phyloP scores from a whole-genome alignment of 352 stramenopile genomes.

The Phytophthora tubulina region DNA sequence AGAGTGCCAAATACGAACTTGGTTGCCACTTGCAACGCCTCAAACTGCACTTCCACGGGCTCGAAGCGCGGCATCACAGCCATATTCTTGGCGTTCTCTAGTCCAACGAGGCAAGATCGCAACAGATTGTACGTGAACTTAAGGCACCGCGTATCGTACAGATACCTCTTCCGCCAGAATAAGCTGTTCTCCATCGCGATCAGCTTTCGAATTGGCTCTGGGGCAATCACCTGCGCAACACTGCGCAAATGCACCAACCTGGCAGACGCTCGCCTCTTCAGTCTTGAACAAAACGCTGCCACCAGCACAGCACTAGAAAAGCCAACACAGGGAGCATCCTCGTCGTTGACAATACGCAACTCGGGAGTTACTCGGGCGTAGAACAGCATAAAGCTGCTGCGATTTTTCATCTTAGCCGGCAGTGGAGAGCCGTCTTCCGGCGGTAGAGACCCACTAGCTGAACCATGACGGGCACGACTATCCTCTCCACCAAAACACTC shows the following conservation, averaged over 20 bases:
- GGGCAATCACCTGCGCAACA: conserved; percentile 64
- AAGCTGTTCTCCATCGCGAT: conserved; percentile 87
- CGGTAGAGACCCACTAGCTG: conserved; percentile 27
- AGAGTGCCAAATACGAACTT: conserved; percentile 91
- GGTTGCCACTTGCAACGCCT: conserved; percentile 82
- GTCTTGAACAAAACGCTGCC: conserved; percentile 50
- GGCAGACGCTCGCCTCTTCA: conserved; percentile 41
- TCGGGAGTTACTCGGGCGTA: conserved; percentile 72
- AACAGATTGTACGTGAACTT: conserved; percentile 87
- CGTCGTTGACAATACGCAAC: conserved; percentile 35
- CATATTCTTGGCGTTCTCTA: conserved; percentile 51
- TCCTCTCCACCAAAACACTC: conserved; percentile 82
- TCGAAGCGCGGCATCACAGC: conserved; percentile 64
- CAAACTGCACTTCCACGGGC: conserved; percentile 68
- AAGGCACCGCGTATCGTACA: conserved; percentile 78
- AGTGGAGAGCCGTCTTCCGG: conserved; percentile 31
- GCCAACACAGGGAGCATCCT: conserved; percentile 35
- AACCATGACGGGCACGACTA: conserved; percentile 29
- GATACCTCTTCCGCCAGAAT: conserved; percentile 89
- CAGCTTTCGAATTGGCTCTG: conserved; percentile 74
- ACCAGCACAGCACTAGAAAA: conserved; percentile 44
- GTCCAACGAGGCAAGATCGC: conserved; percentile 60
- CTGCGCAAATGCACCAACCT: conserved; percentile 60
- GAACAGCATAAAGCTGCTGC: conserved; percentile 91
- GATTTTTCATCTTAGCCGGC: conserved; percentile 72